Base-by-base conservation (phyloP, 345 rosid species). In the Trapa bicornis region DNA sequence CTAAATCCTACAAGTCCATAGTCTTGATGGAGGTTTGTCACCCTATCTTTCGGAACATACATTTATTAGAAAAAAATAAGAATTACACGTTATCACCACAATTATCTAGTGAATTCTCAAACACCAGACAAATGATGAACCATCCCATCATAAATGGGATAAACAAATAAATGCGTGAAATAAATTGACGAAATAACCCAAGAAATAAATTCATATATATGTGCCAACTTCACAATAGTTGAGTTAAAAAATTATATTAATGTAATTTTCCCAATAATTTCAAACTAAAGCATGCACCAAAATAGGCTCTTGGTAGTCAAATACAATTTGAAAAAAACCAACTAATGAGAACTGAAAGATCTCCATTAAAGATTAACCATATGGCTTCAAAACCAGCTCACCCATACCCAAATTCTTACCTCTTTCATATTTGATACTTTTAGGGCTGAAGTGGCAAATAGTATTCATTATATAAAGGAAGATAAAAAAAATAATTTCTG, bases 1-100 rank as follows among this genome's bases (percentile, higher is more conserved):
- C 97, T 83, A 54, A 89, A 91, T 63, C 91, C 99, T 1, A 91
- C 87, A 69, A 94, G 91, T 47, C 99, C 96, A 73, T 91, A 94
- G 37, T 87, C 85, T 80, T 87, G 99, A 73, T 94, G 99, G 80
- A 84, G 87, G 73, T 89, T 89, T 10, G 99, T 94, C 70, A 94
- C 97, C 69, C 99, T 89, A 76, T 94, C 97, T 77, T 94, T 94
- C 0, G 96, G 99, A 17, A 91, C 97, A 76, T 94, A 94, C 97
- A 68, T 94, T 94, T 57, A 94, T 97, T 94, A 81, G 67, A 65
- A 66, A 29, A 63, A 8, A 42, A 42, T 5, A 17, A 14, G 47
- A 58, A 8, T 22, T 42, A 32, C 35, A 12, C 41, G 38, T 29
- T 56, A 66, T 58, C 35, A 32, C 5, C 15, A 1, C 15, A 57